phyloP scores from a whole-genome alignment of 176 grass and related monocot genomes.

The Triticum urartu region DNA sequence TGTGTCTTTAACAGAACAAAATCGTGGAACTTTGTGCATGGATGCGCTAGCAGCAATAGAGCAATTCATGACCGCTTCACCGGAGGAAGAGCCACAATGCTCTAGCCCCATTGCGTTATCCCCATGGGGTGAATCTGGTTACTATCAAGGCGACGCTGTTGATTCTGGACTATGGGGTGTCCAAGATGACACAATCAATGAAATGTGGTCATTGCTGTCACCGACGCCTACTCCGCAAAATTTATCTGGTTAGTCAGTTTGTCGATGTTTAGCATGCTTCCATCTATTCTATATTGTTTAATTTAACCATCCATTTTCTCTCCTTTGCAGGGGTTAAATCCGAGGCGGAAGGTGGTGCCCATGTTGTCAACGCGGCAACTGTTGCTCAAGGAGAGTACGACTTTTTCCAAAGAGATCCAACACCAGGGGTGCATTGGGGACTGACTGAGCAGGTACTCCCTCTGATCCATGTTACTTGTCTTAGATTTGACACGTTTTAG shows the following conservation, averaged over 20 bases:
- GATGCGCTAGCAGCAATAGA: conserved; percentile 30
- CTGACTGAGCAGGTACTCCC: conserved; percentile 34
- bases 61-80: conserved; percentile 23
- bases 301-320: conserved; percentile 12
- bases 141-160: conserved; percentile 44
- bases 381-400: conserved; percentile 28
- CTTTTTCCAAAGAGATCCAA: conserved; percentile 20
- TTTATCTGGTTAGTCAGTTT: conserved; percentile 44
- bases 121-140: conserved; percentile 49
- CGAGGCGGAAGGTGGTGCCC: neutral
- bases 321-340: conserved; percentile 32
- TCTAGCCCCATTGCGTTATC: conserved; percentile 52
- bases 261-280: conserved; percentile 14
- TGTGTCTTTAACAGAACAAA: conserved; percentile 44
- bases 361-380: conserved; percentile 17
- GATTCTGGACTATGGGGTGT: conserved; percentile 50
- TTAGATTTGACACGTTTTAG: too few species aligned
- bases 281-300: conserved; percentile 6
- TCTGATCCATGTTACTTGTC: too few species aligned
- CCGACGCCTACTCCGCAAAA: conserved; percentile 29
- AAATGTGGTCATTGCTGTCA: conserved; percentile 57
- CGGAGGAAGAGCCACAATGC: conserved; percentile 42
- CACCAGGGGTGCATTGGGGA: conserved; percentile 26
- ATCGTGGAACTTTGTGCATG: conserved; percentile 37
- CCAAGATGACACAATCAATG: conserved; percentile 36